These are phyloP conservation scores for Fraxinus floribunda DNA, from an alignment of 305 asterid species.

Conservation along the genomic window DNA sequence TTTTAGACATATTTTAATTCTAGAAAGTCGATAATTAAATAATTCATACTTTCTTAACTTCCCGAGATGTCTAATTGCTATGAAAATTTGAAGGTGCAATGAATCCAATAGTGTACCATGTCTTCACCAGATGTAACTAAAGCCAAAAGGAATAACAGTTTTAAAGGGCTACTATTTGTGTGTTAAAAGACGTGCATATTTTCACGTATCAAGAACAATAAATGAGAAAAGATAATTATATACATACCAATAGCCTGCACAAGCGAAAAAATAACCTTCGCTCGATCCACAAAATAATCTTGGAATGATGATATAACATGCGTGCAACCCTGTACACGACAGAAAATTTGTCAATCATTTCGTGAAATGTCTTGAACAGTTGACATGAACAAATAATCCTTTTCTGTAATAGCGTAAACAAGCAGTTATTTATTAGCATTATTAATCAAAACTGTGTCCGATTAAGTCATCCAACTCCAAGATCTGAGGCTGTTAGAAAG, in stretches of 20 bases:
- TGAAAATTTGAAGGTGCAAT: background rate
- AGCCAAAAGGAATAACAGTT: background rate
- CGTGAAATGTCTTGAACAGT: background rate
- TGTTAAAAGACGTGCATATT: background rate
- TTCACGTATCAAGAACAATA: background rate
- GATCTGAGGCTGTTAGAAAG: background rate
- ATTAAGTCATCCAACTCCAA: background rate
- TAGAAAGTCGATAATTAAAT: background rate
- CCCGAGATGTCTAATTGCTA: background rate
- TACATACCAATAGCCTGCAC: slow-evolving; percentile 85
- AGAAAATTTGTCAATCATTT: slow-evolving; percentile 17
- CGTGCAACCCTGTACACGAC: slow-evolving; percentile 63
- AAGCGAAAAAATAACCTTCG: slow-evolving; percentile 58
- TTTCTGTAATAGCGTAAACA: background rate
- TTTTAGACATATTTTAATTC: background rate
- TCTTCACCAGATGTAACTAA: background rate
- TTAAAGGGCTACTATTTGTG: background rate
- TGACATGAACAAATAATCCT: background rate
- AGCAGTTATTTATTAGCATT: background rate
- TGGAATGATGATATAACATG: slow-evolving; percentile 58
- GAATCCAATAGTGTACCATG: background rate
- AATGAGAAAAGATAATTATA: background rate
- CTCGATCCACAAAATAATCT: slow-evolving; percentile 57
- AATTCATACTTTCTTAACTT: background rate
- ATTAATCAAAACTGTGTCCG: background rate